Evolutionary conservation across 331 rosid genomes (phyloP), one percentile per base, ranked within the genome.

Genomic region (Erythrophleum ivorense): DNA sequence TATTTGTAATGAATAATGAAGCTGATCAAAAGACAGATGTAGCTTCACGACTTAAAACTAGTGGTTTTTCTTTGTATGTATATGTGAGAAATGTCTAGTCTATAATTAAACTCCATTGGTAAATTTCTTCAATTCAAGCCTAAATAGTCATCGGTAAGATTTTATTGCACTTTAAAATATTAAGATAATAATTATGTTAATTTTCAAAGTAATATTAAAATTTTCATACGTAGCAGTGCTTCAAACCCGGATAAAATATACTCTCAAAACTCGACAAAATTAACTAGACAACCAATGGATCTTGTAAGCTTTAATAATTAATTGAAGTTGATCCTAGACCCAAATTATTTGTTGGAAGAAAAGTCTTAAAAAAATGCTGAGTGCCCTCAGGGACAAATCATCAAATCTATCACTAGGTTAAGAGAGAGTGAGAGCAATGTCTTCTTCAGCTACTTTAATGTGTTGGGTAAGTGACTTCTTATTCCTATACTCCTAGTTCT

Each of bases 401-500:
- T 64, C 71, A 64, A 34, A 64, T 64, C 71, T 19, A 64, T 34
- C 69, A 1, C 40, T 5, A 11, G 67, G 18, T 1, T 24, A 24
- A 2, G 46, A 64, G 11, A 38, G 48, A 43, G 40, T 13, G 29
- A 38, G 71, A 36, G 29, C 10, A 5, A 52, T 71, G 83, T 86
- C 45, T 79, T 73, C 21, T 57, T 85, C 46, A 66, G 55, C 76
- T 18, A 77, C 66, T 75, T 48, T 82, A 59, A 31, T 38, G 70
- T 33, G 46, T 33, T 40, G 49, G 45, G 59, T 16, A 43, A 76
- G 54, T 73, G 86, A 78, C 77, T 77, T 83, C 45, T 80, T 48
- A 86, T 86, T 82, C 80, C 78, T 55, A 68, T 80, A 48, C 71
- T 81, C 73, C 50, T 55, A 82, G 82, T 69, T 81, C 62, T 69